Evolutionary conservation across 805 yeast species (phyloP), one percentile per base, ranked within the genome.

Genomic region (Yamadazyma paraphyllophila): DNA sequence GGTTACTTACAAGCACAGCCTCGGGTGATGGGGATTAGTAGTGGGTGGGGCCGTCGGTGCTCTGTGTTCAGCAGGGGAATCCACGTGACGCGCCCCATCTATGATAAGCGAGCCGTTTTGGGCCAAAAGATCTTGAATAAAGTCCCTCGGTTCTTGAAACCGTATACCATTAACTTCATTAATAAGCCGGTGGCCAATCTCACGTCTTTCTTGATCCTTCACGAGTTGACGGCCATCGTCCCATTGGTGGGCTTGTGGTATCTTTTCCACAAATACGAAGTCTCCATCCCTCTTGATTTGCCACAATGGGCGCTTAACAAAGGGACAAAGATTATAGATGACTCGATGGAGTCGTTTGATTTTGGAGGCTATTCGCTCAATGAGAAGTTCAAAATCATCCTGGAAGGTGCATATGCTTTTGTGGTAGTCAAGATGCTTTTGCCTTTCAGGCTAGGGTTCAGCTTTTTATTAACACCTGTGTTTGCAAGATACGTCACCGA

Each of bases 401-500:
- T 82, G 52, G 87, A 85, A 51, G 95, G 95, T 8, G 90, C 91
- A 0, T 74, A 85, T 20, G 82, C 95, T 0, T 88, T 82, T 55
- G 84, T 83, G 4, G 64, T 83, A 3, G 88, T 85, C 10, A 87
- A 87, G 57, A 68, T 74, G 8, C 56, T 77, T 16, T 61, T 81
- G 49, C 88, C 88, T 0, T 41, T 80, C 2, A 66, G 89, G 44
- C 65, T 81, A 1, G 59, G 73, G 8, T 47, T 78, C 15, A 78
- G 83, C 34, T 54, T 83, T 41, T 56, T 73, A 39, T 62, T 75
- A 29, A 82, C 81, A 63, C 88, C 88, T 2, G 68, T 73, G 67
- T 77, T 81, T 51, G 82, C 88, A 4, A 61, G 69, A 41, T 71
- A 72, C 53, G 58, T 77, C 38, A 71, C 80, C 1, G 61, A 74